These are phyloP conservation scores for Rickenella mellea DNA, from an alignment of 768 basidiomycete genomes.

Conservation along the genomic window DNA sequence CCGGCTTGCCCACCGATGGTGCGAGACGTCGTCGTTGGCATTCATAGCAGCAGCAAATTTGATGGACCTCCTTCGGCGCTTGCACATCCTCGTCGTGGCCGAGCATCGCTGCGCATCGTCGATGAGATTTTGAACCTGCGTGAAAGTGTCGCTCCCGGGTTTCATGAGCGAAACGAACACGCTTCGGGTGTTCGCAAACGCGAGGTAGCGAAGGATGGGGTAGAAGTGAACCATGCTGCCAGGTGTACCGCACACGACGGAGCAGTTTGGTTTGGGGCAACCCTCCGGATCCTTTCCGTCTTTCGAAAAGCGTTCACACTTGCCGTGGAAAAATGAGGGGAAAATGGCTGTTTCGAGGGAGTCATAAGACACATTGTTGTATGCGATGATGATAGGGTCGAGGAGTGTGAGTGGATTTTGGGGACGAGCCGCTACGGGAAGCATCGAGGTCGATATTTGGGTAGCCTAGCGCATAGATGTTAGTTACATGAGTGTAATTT, in stretches of 20 bases:
- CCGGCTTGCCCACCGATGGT: background rate
- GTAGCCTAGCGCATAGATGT: slow-evolving; percentile 19
- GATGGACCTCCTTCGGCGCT: background rate
- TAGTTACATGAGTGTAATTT: slow-evolving; percentile 1
- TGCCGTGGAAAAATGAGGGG: slow-evolving; percentile 66
- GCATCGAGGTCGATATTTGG: slow-evolving; percentile 22
- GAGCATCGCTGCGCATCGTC: slow-evolving; percentile 12
- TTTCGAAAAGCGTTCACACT: slow-evolving; percentile 37
- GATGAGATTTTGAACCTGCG: slow-evolving; percentile 31
- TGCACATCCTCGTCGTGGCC: background rate
- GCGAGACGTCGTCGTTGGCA: background rate
- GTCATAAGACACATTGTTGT: slow-evolving; percentile 31
- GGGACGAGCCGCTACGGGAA: slow-evolving; percentile 20
- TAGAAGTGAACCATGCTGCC: slow-evolving; percentile 70
- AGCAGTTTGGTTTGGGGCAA: slow-evolving; percentile 74
- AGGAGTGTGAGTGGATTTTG: slow-evolving; percentile 24
- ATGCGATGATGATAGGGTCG: slow-evolving; percentile 36
- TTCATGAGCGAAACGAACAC: slow-evolving; percentile 25
- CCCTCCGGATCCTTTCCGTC: slow-evolving; percentile 52
- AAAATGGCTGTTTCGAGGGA: slow-evolving; percentile 52
- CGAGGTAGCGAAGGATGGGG: slow-evolving; percentile 36
- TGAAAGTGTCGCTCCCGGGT: slow-evolving; percentile 32
- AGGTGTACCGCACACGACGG: slow-evolving; percentile 74
- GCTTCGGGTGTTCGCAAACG: slow-evolving; percentile 31
- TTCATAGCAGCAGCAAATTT: background rate